Conservation (phyloP, 768 basidiomycete species). For the Suillus occidentalis region DNA sequence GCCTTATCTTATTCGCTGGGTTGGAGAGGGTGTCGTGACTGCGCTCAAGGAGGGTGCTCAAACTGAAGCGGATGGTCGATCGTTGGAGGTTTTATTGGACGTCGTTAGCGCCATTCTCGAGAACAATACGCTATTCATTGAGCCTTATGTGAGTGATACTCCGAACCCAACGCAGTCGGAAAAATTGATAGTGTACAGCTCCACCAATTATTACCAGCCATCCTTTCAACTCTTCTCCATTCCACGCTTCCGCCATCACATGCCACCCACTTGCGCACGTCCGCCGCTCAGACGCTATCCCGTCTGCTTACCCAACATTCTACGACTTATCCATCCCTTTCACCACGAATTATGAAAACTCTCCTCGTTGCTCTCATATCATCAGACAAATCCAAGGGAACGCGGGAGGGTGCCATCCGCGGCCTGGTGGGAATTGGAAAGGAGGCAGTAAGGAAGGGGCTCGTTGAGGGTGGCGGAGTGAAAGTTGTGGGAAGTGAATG, state of each 20-base stretch:
- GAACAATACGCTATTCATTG: constrained; percentile 87
- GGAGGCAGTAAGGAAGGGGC: constrained; percentile 79
- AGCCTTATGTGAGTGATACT: constrained; percentile 82
- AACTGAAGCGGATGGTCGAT: constrained; percentile 63
- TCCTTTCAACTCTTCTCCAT: constrained; percentile 89
- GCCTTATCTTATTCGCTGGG: constrained; percentile 94
- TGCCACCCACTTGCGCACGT: constrained; percentile 70
- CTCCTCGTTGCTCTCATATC: constrained; percentile 82
- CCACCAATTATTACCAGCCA: constrained; percentile 92
- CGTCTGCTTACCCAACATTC: constrained; percentile 79
- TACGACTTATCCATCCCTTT: constrained; percentile 85
- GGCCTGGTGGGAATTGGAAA: constrained; percentile 84
- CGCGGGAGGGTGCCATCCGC: constrained; percentile 87
- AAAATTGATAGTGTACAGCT: constrained; percentile 49
- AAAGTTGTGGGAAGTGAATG: constrained; percentile 72
- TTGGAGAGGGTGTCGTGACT: constrained; percentile 81
- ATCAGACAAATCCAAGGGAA: constrained; percentile 70
- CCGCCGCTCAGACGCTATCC: constrained; percentile 82
- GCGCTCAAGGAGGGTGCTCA: constrained; percentile 51
- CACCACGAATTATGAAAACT: constrained; percentile 91
- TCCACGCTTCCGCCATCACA: constrained; percentile 76
- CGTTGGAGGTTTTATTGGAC: constrained; percentile 81
- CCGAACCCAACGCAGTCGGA: not conserved
- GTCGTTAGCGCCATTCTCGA: constrained; percentile 83
- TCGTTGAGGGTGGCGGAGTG: constrained; percentile 80